Evolutionary conservation across 139 green algal species (phyloP), one percentile per base, ranked within the genome.

Genomic region (Coelastrella sp.): DNA sequence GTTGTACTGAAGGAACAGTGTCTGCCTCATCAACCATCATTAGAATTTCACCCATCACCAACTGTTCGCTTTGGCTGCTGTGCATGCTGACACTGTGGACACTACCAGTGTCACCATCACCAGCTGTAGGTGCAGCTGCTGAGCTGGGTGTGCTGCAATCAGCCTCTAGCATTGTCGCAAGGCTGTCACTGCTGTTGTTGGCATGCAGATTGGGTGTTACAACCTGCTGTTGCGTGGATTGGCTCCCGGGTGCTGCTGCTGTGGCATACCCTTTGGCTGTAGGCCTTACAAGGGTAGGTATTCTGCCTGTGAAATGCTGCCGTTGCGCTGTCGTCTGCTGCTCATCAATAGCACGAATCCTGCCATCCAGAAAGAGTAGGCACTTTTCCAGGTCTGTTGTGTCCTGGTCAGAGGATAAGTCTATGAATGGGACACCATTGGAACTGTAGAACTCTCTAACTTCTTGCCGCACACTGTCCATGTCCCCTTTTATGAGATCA

Each of bases 351-450:
- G 57, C 19, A 5, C 79, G 19, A 9, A 85, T 27, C 19, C 60
- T 40, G 30, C 43, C 79, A 51, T 94, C 74, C 4, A 94, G 43
- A 74, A 89, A 88, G 8, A 69, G 15, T 5, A 98, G 43, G 80
- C 91, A 95, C 88, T 99, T 99, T 11, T 92, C 82, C 17, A 98
- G 83, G 88, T 99, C 96, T 4, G 94, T 99, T 40, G 85, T 95
- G 75, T 98, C 95, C 81, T 99, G 96, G 53, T 98, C 96, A 25
- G 88, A 37, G 2, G 92, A 94, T 59, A 95, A 71, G 78, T 98
- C 95, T 19, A 91, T 40, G 8, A 98, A 73, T 2, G 60, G 71
- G 8, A 94, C 88, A 30, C 89, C 88, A 19, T 80, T 79, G 27
- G 23, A 30, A 9, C 41, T 81, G 85, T 92, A 94, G 37, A 89